A percentile compares a stretch with the other conserved stretches of the same genome.
phyloP scores from a whole-genome alignment of 345 rosid species.

The Pugionium cornutum region DNA sequence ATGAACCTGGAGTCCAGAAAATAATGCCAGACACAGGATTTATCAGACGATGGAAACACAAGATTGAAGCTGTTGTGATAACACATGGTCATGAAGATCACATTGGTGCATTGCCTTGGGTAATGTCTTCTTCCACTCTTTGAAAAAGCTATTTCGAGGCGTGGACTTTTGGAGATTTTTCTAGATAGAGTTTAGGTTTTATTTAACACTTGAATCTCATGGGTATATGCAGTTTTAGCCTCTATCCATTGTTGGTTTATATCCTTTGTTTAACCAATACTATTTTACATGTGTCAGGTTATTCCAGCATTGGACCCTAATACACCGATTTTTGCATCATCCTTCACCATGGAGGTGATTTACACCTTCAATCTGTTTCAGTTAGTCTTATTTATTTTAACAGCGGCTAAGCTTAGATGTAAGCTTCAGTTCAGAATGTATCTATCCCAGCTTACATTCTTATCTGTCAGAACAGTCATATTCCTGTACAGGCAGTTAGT shows the following conservation, averaged over 20 bases:
- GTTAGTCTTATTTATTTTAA: background rate
- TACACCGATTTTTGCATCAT: constrained; percentile 90
- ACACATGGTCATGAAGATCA: constrained; percentile 99
- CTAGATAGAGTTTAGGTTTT: background rate
- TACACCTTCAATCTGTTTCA: constrained; percentile 6
- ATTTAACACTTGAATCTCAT: constrained; percentile 5
- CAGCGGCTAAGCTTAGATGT: constrained; percentile 5
- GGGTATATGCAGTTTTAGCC: background rate
- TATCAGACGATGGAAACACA: constrained; percentile 92
- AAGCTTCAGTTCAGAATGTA: constrained; percentile 9
- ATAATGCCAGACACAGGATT: constrained; percentile 94
- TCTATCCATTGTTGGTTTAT: background rate
- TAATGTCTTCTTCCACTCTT: constrained; percentile 61
- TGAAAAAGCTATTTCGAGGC: background rate
- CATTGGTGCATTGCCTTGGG: constrained; percentile 99
- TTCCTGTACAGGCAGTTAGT: background rate
- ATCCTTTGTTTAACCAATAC: background rate
- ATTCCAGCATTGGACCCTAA: constrained; percentile 82
- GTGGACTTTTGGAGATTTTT: background rate
- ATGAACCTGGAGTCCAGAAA: constrained; percentile 94
- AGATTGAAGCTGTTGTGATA: constrained; percentile 94
- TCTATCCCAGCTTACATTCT: background rate
- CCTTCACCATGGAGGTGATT: constrained; percentile 97
- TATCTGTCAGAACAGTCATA: background rate
- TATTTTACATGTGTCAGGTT: constrained; percentile 58